phyloP scores from a whole-genome alignment of 176 grass and related monocot species.

The Triticum dicoccoides region DNA sequence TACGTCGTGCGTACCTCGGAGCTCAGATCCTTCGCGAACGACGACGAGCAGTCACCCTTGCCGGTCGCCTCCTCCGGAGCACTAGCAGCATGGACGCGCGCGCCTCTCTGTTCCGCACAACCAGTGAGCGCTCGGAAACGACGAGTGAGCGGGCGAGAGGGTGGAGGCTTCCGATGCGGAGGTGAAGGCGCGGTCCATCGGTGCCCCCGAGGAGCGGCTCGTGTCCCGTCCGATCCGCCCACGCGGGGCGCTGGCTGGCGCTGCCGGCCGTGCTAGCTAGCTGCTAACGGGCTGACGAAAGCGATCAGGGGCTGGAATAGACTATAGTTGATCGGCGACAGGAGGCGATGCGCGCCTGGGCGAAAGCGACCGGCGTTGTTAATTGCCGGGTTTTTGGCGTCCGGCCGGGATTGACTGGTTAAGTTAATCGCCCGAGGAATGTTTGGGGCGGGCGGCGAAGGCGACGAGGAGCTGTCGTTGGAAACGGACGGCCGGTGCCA shows the following conservation, averaged over 20 bases:
- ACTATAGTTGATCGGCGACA: neutral
- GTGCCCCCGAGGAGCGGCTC: constrained; percentile 18
- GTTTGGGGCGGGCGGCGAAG: neutral
- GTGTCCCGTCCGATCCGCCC: constrained; percentile 10
- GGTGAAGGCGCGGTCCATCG: constrained; percentile 33
- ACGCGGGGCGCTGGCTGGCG: constrained; percentile 11
- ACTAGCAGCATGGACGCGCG: neutral
- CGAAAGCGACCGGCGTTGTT: neutral
- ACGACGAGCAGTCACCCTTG: neutral
- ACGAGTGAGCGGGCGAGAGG: neutral
- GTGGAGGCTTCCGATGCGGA: constrained; percentile 31
- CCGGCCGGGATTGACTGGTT: neutral
- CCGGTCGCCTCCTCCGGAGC: neutral
- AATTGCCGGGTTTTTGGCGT: neutral
- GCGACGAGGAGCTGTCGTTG: constrained; percentile 1
- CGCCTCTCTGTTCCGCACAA: neutral
- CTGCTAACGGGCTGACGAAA: neutral
- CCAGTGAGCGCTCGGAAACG: neutral
- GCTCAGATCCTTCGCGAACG: neutral
- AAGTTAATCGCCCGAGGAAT: neutral
- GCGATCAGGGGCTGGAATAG: no score
- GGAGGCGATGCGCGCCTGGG: neutral
- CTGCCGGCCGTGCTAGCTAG: constrained; percentile 24
- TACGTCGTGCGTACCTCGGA: neutral
- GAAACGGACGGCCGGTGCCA: neutral